phyloP scores from a whole-genome alignment of 2,329 filamentous ascomycete species.

The Fusarium anguioides region DNA sequence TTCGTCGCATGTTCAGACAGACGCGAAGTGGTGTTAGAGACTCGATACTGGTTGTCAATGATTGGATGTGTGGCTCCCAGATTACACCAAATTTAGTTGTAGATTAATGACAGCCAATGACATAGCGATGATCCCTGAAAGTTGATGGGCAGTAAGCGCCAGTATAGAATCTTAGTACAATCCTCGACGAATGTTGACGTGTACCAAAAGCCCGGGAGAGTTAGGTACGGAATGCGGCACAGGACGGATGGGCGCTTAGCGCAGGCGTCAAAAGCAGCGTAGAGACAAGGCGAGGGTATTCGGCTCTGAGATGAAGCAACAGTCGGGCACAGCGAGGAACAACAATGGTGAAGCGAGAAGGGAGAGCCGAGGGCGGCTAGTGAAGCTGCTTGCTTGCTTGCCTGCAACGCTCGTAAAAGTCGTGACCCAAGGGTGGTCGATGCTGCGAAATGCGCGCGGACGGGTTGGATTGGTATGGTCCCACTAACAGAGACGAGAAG shows the following conservation, averaged over 20 bases:
- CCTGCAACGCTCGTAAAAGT: constrained; percentile 29
- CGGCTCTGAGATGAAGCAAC: constrained; percentile 23
- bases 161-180: constrained; percentile 18
- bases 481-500: constrained; percentile 17
- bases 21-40: constrained; percentile 32
- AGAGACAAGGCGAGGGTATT: constrained; percentile 23
- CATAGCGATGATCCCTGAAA: constrained; percentile 11
- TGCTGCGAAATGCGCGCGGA: constrained; percentile 24
- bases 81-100: constrained; percentile 31
- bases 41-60: constrained; percentile 27
- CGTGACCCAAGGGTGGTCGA: constrained; percentile 32
- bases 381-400: constrained; percentile 20
- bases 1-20: constrained; percentile 42
- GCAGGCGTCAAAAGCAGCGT: constrained; percentile 17
- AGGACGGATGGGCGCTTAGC: constrained; percentile 35
- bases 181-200: constrained; percentile 34
- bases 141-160: constrained; percentile 41
- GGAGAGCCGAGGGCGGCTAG: constrained; percentile 32
- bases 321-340: constrained; percentile 4
- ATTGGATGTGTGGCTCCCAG: constrained; percentile 33
- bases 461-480: neutral
- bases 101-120: constrained; percentile 33
- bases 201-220: constrained; percentile 25
- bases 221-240: constrained; percentile 39
- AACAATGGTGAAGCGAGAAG: constrained; percentile 9